Percentiles rank a stretch among this genome's conserved stretches.
phyloP scores from a whole-genome alignment of 2,329 filamentous ascomycete genomes.

The Aureobasidium sp. region DNA sequence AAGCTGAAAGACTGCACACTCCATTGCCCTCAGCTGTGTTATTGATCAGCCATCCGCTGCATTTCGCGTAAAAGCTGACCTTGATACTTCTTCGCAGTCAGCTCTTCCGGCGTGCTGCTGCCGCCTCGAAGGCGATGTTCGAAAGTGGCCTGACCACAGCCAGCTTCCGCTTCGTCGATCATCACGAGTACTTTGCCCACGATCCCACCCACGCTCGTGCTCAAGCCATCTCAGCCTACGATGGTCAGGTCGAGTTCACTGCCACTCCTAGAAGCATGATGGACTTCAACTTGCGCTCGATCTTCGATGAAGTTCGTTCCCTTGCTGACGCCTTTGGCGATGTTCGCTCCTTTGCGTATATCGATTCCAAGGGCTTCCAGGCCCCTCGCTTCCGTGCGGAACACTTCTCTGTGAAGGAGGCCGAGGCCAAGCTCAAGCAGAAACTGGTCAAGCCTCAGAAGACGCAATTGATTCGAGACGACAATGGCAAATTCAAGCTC shows the following conservation, averaged over 20 bases:
- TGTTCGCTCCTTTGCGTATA: slow-evolving; percentile 20
- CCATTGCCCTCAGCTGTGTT: background rate
- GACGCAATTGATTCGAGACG: too few relatives aligned
- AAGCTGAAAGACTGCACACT: background rate
- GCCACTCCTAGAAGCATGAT: slow-evolving; percentile 15
- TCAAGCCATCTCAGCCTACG: slow-evolving; percentile 18
- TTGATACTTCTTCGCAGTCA: background rate
- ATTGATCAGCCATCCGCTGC: background rate
- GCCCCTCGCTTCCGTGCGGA: slow-evolving; percentile 25
- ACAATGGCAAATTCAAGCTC: too few relatives aligned
- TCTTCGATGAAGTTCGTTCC: slow-evolving; percentile 15
- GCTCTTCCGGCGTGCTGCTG: slow-evolving; percentile 26
- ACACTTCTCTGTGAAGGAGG: slow-evolving; percentile 22
- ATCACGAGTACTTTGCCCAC: slow-evolving; percentile 5
- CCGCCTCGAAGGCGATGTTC: slow-evolving; percentile 16
- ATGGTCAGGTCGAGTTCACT: slow-evolving; percentile 25
- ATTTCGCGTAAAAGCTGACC: background rate
- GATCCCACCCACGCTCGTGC: background rate
- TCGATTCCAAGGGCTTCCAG: slow-evolving; percentile 13
- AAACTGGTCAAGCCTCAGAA: too few relatives aligned
- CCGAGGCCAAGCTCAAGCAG: slow-evolving; percentile 11
- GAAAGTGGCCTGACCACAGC: slow-evolving; percentile 15
- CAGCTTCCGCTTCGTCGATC: slow-evolving; percentile 17
- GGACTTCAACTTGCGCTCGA: slow-evolving; percentile 16
- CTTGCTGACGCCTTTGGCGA: slow-evolving; percentile 22